Evolutionary conservation across 306 rosid genomes (phyloP), one percentile per base, ranked within the genome.

Genomic region (Prunus fruticosa): DNA sequence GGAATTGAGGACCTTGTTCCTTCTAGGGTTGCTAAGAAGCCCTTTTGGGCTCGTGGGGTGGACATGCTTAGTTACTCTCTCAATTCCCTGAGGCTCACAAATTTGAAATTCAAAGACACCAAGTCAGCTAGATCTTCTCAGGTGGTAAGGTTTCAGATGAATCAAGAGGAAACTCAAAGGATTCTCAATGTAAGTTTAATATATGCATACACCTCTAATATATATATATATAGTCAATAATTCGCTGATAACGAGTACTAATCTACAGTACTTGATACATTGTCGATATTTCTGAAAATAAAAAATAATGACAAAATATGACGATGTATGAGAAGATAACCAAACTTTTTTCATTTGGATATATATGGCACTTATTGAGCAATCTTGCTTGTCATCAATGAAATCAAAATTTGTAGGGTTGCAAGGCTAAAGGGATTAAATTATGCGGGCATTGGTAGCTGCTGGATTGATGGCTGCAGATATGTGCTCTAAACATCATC

Each of bases 381-480:
- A 51, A 18, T n/a, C 56, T 51, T 54, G 61, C 56, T 51, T 54
- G 61, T n/a, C 0, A 2, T n/a, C 20, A 6, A 54, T 54, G 25
- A 54, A 54, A 54, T 54, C 61, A 11, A 11, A 51, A 51, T 66
- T 56, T 52, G 57, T 71, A 88, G 96, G 93, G 84, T 3, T 90
- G 96, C 84, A 85, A 78, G 47, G 49, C 30, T 46, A 86, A 61
- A 52, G 88, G 78, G 78, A 85, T 91, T 18, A 91, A 91, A 47
- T 53, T 91, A 30, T 85, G 93, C 23, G 89, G 88, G 90, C 73
- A 52, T 3, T 91, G 71, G 83, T 69, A 10, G 96, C 91, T 13
- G 89, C 96, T 2, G 93, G 90, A 34, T 60, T 91, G 76, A 79
- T 85, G 61, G 91, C 93, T 5, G 83, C 86, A 0, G 83, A 87